Base-by-base conservation (phyloP, 140 eudicot genomes). In the Bidens hawaiensis region DNA sequence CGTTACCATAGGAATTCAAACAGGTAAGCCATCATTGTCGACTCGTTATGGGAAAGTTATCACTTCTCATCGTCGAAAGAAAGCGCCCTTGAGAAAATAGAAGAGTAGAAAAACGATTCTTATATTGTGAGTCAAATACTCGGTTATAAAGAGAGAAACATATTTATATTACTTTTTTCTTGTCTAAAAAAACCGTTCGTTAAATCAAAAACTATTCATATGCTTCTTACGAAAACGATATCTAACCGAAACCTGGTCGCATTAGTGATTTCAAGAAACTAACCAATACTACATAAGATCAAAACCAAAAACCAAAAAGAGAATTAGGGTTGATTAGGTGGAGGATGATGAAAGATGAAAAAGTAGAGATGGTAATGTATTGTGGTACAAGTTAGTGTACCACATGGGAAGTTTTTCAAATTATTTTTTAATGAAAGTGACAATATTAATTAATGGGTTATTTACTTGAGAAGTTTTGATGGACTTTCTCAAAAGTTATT, bases 301-400 rank as follows among this genome's bases (percentile, higher is more conserved):
- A 26, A 22, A 42, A 8, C 17, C 46, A 43, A 30, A 56, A n/a
- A n/a, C n/a, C n/a, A n/a, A n/a, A n/a, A 12, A 28, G 14, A 15
- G 19, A 68, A 40, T 23, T 53, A 62, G 25, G 40, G 25, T 26
- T 43, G 56, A 43, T 16, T 62, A 28, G 43, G 61, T 59, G 68
- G 50, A 25, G 12, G 40, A 69, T 58, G 59, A 46, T 68, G 75
- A 33, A 57, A 57, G 66, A 27, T 54, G 65, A 42, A 68, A 68
- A 46, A 13, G 48, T 14, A 30, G 22, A 25, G 19, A 43, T 47
- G 54, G 26, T 62, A 34, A 21, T 65, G 62, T 52, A 34, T 67
- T 22, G 51, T 33, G 75, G 67, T 69, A 59, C 67, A 58, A 69
- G 60, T 58, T 58, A 16, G 52, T 27, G 43, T 63, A 65, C 71